Evolutionary conservation across 2,329 filamentous ascomycete species (phyloP).

Genomic region (Chaetomiaceae sp.): DNA sequence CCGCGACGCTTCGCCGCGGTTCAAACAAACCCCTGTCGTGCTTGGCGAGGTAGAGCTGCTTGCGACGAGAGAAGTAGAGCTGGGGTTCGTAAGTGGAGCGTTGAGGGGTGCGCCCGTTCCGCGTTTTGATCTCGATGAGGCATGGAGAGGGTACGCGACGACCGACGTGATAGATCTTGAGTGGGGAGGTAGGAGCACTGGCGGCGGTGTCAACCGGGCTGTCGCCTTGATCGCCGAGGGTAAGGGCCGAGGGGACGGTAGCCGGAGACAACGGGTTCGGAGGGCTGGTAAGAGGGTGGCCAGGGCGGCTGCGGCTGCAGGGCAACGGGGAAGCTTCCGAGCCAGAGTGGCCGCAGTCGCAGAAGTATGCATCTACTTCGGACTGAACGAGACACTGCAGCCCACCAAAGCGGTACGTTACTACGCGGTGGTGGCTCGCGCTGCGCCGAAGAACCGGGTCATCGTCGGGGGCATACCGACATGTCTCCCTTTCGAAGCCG

Average conservation of each 20-base stretch:
- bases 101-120: not conserved
- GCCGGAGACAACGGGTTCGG: not conserved
- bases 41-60: slow-evolving; percentile 16
- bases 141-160: slow-evolving; percentile 13
- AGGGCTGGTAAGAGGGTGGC: not conserved
- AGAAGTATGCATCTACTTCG: slow-evolving; percentile 24
- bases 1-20: not conserved
- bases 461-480: slow-evolving; percentile 16
- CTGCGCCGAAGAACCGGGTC: slow-evolving; percentile 3
- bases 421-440: slow-evolving; percentile 25
- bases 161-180: slow-evolving; percentile 14
- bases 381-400: slow-evolving; percentile 22
- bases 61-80: slow-evolving; percentile 24
- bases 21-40: slow-evolving; percentile 17
- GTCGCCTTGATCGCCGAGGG: slow-evolving; percentile 22
- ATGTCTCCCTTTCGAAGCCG: slow-evolving; percentile 25
- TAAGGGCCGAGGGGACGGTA: slow-evolving; percentile 10
- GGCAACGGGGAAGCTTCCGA: no score
- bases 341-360: slow-evolving; percentile 15
- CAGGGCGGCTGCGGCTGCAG: not conserved
- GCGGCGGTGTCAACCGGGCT: not conserved
- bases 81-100: slow-evolving; percentile 19
- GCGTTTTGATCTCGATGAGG: slow-evolving; percentile 26
- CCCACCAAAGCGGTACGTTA: slow-evolving; percentile 22
- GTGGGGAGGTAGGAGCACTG: not conserved